Percentiles rank a stretch among this genome's conserved stretches.
These are phyloP conservation scores for Termitomyces sp. DNA, from an alignment of 768 basidiomycete genomes.

Conservation along the genomic window DNA sequence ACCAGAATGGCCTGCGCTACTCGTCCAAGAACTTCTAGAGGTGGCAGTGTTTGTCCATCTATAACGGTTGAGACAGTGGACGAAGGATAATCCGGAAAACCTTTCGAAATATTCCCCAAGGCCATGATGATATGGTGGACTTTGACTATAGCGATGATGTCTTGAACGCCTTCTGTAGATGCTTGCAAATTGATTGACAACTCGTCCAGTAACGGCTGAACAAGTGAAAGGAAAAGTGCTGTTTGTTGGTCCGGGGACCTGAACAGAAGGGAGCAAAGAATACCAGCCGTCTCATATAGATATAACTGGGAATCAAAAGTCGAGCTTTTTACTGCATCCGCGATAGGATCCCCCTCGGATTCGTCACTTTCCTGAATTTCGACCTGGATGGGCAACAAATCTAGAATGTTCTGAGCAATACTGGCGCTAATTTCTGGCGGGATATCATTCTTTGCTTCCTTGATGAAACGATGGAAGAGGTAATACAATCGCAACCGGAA, in stretches of 20 bases:
- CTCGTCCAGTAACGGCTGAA: constrained; percentile 76
- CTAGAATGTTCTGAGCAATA: constrained; percentile 69
- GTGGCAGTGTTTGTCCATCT: constrained; percentile 62
- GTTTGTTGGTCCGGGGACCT: constrained; percentile 64
- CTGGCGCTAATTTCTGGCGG: constrained; percentile 62
- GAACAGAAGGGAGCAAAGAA: constrained; percentile 71
- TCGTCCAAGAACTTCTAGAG: constrained; percentile 74
- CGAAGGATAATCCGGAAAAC: constrained; percentile 86
- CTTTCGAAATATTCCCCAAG: constrained; percentile 90
- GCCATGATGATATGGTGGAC: constrained; percentile 95
- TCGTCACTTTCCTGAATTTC: constrained; percentile 76
- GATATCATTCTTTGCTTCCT: constrained; percentile 75
- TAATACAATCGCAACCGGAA: constrained; percentile 83
- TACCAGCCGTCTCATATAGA: constrained; percentile 89
- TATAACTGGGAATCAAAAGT: constrained; percentile 90
- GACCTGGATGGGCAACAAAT: constrained; percentile 71
- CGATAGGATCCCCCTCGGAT: constrained; percentile 62
- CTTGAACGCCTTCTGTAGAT: constrained; percentile 50
- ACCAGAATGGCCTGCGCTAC: constrained; percentile 85
- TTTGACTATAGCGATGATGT: constrained; percentile 74
- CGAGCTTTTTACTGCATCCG: constrained; percentile 74
- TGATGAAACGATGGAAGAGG: constrained; percentile 89
- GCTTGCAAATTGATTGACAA: constrained; percentile 54
- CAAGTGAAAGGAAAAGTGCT: constrained; percentile 64
- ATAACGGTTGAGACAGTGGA: constrained; percentile 51